These are phyloP conservation scores for Fusarium tricinctum DNA, from an alignment of 2,329 filamentous ascomycete species.

Conservation along the genomic window DNA sequence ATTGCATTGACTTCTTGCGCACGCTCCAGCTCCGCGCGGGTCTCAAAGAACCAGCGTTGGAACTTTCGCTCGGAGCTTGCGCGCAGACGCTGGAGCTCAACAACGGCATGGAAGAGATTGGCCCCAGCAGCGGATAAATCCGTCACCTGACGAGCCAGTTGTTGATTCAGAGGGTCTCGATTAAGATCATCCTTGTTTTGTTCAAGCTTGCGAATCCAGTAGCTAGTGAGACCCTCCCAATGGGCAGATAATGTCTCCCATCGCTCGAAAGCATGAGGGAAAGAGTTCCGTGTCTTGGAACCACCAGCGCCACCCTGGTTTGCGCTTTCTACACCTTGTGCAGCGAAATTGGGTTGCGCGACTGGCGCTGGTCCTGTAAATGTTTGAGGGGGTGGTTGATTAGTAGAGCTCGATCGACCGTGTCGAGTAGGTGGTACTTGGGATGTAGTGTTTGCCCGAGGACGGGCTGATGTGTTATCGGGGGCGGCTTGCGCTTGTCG, in stretches of 20 bases:
- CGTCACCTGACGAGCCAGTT: constrained; percentile 93
- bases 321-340: constrained; percentile 38
- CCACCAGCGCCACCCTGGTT: constrained; percentile 37
- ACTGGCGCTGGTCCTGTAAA: constrained; percentile 40
- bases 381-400: constrained; percentile 40
- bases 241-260: constrained; percentile 98
- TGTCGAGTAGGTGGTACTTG: constrained; percentile 45
- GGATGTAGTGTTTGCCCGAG: constrained; percentile 48
- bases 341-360: constrained; percentile 34
- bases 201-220: constrained; percentile 95
- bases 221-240: constrained; percentile 97
- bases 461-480: constrained; percentile 47
- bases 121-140: constrained; percentile 97
- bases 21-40: constrained; percentile 87
- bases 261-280: constrained; percentile 96
- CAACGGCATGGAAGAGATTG: constrained; percentile 97
- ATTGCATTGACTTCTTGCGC: constrained; percentile 85
- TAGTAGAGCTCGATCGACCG: constrained; percentile 35
- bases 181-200: constrained; percentile 89
- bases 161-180: constrained; percentile 84
- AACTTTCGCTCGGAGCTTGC: constrained; percentile 98
- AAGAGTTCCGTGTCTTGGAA: constrained; percentile 73
- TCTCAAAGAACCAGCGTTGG: constrained; percentile 98
- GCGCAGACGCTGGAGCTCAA: constrained; percentile 92
- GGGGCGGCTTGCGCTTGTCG: constrained; percentile 48